phyloP scores from a whole-genome alignment of 495 filamentous ascomycete genomes.

The Elaphomyces granulatus region DNA sequence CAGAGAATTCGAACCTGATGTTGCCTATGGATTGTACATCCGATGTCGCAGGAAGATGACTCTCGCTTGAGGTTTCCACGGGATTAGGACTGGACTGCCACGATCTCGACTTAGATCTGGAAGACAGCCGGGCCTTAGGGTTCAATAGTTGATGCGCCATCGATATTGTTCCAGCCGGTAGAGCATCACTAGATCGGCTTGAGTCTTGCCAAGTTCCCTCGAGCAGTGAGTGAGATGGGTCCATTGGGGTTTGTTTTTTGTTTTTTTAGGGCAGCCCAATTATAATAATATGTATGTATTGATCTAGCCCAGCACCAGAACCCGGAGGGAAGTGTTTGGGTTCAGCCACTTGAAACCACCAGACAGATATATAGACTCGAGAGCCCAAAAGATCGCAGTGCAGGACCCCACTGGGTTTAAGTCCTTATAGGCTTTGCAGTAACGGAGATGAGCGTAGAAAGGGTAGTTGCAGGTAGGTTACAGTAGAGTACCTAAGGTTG shows the following conservation, averaged over 20 bases:
- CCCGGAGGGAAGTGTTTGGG: too few relatives aligned
- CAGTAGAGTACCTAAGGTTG: too few relatives aligned
- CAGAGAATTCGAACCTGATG: constrained; percentile 3
- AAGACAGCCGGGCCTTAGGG: constrained; percentile 5
- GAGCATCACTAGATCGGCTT: constrained; percentile 2
- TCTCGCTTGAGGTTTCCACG: background rate
- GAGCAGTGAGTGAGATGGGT: constrained; percentile 14
- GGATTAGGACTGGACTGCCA: background rate
- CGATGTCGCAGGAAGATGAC: background rate
- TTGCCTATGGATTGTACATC: background rate
- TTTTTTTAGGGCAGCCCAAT: too few relatives aligned
- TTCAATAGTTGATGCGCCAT: constrained; percentile 12
- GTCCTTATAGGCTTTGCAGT: too few relatives aligned
- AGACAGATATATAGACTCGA: too few relatives aligned
- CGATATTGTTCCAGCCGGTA: constrained; percentile 18
- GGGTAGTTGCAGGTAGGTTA: too few relatives aligned
- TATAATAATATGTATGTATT: too few relatives aligned
- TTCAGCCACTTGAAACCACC: too few relatives aligned
- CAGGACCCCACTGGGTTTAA: constrained; percentile 33
- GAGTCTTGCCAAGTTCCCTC: constrained; percentile 10
- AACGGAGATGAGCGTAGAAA: too few relatives aligned
- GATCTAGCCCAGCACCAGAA: too few relatives aligned
- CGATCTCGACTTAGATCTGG: constrained; percentile 3
- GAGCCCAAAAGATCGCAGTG: constrained; percentile 31
- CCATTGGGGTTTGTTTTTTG: constrained; percentile 13